These are phyloP conservation scores for Entrophospora sp. DNA, from an alignment of 192 early-diverging fungal species.

Conservation along the genomic window DNA sequence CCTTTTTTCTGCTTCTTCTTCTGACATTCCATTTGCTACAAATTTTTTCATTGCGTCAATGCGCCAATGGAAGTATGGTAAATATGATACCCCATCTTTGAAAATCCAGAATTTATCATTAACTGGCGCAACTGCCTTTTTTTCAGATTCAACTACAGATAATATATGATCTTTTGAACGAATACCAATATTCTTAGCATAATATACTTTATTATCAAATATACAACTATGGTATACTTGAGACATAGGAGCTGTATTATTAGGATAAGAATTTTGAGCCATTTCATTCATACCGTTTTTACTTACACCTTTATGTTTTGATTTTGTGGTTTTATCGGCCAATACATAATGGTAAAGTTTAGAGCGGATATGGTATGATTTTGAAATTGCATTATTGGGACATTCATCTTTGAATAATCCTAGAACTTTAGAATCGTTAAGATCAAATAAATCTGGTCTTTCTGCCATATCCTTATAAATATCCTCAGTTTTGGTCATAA, in stretches of 20 bases:
- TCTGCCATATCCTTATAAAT: constrained; percentile 12
- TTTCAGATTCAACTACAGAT: neutral
- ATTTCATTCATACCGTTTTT: constrained; percentile 5
- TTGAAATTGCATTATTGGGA: neutral
- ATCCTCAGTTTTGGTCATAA: neutral
- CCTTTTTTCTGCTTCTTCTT: no score
- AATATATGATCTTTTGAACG: neutral
- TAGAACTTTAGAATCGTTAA: neutral
- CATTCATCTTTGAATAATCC: neutral
- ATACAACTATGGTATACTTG: constrained; percentile 2
- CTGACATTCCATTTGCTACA: neutral
- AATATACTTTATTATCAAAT: neutral
- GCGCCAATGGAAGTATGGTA: neutral
- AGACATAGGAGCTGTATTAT: neutral
- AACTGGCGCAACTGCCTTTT: neutral
- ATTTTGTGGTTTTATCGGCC: neutral
- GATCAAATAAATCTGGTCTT: neutral
- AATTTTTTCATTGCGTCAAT: neutral
- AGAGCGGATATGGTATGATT: neutral
- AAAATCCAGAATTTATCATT: neutral
- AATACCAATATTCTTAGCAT: neutral
- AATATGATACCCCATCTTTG: neutral
- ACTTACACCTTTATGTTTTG: constrained; percentile 2
- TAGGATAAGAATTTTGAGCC: neutral
- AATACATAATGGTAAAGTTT: neutral